These are phyloP conservation scores for Ajuga chamaepitys DNA, from an alignment of 257 asterid genomes.

Conservation along the genomic window DNA sequence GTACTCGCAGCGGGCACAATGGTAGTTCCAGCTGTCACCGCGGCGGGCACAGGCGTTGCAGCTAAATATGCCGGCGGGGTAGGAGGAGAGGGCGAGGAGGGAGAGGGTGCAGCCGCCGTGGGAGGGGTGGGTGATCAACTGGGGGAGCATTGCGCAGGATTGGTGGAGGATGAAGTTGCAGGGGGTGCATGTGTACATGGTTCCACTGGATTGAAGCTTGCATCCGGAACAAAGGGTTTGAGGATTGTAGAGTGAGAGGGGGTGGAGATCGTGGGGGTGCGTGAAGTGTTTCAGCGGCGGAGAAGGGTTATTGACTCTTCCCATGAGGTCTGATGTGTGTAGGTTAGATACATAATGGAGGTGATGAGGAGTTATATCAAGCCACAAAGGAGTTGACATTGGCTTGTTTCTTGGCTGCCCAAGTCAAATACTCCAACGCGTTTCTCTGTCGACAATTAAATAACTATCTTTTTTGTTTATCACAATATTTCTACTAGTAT, in stretches of 20 bases:
- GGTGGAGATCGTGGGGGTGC: slow-evolving; percentile 47
- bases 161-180: slow-evolving; percentile 53
- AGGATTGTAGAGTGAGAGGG: slow-evolving; percentile 16
- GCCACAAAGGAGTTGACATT: slow-evolving; percentile 16
- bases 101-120: slow-evolving; percentile 44
- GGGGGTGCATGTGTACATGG: slow-evolving; percentile 47
- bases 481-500: too few species aligned
- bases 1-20: slow-evolving; percentile 41
- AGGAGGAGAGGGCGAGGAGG: slow-evolving; percentile 35
- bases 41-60: slow-evolving; percentile 53
- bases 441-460: neutral
- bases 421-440: slow-evolving; percentile 22
- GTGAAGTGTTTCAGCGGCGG: slow-evolving; percentile 30
- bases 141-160: slow-evolving; percentile 38
- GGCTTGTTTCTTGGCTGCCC: neutral
- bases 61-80: slow-evolving; percentile 42
- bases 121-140: slow-evolving; percentile 46
- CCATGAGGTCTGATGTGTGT: slow-evolving; percentile 21
- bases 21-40: slow-evolving; percentile 55
- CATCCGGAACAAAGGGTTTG: slow-evolving; percentile 43
- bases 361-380: neutral
- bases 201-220: slow-evolving; percentile 33
- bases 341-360: neutral
- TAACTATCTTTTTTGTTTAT: too few species aligned
- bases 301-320: slow-evolving; percentile 17